Evolutionary conservation across 2,329 filamentous ascomycete genomes (phyloP).

Genomic region (Alternaria brassicae): DNA sequence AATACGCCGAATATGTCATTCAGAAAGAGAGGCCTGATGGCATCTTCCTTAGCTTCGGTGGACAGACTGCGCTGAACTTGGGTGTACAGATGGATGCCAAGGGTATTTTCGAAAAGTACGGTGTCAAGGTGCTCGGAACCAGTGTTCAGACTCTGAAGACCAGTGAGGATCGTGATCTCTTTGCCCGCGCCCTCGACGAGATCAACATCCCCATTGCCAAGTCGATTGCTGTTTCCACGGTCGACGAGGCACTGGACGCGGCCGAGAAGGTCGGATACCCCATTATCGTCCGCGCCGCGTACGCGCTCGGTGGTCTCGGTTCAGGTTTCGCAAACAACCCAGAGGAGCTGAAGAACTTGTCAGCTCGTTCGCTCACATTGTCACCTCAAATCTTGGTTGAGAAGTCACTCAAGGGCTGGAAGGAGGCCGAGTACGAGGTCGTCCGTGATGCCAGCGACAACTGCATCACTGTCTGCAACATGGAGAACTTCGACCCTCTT

Average conservation of each 20-base stretch:
- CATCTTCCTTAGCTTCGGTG: conserved; percentile 96
- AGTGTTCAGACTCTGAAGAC: conserved; percentile 93
- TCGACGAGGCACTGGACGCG: conserved; percentile 90
- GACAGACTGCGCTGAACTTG: conserved; percentile 94
- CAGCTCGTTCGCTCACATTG: conserved; percentile 88
- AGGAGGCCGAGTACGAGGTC: conserved; percentile 98
- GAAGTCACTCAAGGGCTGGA: conserved; percentile 99
- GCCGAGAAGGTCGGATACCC: conserved; percentile 90
- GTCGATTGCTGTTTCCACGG: conserved; percentile 87
- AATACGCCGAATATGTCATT: conserved; percentile 98
- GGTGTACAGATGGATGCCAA: conserved; percentile 97
- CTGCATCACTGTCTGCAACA: conserved; percentile 98
- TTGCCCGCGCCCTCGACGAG: conserved; percentile 93
- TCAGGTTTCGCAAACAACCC: conserved; percentile 95
- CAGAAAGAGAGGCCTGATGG: conserved; percentile 95
- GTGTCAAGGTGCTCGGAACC: conserved; percentile 93
- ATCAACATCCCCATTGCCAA: conserved; percentile 98
- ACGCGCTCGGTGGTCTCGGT: conserved; percentile 92
- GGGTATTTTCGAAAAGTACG: conserved; percentile 93
- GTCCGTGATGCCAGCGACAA: conserved; percentile 97
- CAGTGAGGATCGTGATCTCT: conserved; percentile 94
- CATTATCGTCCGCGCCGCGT: conserved; percentile 96
- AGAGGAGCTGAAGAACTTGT: conserved; percentile 92
- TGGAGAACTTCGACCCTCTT: conserved; percentile 98
- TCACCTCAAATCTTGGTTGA: conserved; percentile 97